phyloP scores from a whole-genome alignment of 31 red algal species.

The Odonthalia washingtoniensis region DNA sequence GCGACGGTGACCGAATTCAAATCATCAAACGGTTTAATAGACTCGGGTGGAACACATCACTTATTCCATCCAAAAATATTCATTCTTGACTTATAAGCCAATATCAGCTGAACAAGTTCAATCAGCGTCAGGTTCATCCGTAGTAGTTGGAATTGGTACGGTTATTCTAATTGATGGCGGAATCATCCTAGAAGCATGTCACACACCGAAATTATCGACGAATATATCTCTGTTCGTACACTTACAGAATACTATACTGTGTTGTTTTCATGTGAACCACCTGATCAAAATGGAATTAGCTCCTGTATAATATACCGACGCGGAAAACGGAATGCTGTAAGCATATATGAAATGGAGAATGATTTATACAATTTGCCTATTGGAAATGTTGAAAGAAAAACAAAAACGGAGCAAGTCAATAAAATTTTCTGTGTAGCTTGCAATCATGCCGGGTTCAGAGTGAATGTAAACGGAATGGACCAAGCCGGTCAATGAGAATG shows the following conservation, averaged over 20 bases:
- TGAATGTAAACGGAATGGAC: background rate
- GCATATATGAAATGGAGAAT: background rate
- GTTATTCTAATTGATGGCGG: slow-evolving; percentile 28
- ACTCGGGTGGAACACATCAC: slow-evolving; percentile 44
- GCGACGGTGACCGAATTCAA: background rate
- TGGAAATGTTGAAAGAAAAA: background rate
- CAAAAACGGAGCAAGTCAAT: background rate
- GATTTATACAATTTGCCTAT: slow-evolving; percentile 3
- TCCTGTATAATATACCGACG: slow-evolving; percentile 1
- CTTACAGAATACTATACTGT: slow-evolving; percentile 1
- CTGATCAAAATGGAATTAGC: slow-evolving; percentile 5
- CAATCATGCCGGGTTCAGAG: slow-evolving; percentile 1
- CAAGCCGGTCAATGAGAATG: slow-evolving; percentile 15
- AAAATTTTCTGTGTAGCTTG: background rate
- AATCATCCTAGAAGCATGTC: slow-evolving; percentile 34
- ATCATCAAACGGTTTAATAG: slow-evolving; percentile 12
- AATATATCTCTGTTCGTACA: slow-evolving; percentile 53
- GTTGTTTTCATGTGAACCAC: slow-evolving; percentile 30
- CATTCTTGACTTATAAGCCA: slow-evolving; percentile 35
- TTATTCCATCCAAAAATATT: slow-evolving; percentile 44
- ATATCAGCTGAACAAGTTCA: slow-evolving; percentile 22
- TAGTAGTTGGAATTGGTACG: slow-evolving; percentile 35
- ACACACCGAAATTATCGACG: slow-evolving; percentile 32
- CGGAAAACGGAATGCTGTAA: background rate
- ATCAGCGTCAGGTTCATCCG: slow-evolving; percentile 2